Evolutionary conservation across 257 asterid genomes (phyloP), one percentile per base, ranked within the genome.

Genomic region (Solanum sejunctum): DNA sequence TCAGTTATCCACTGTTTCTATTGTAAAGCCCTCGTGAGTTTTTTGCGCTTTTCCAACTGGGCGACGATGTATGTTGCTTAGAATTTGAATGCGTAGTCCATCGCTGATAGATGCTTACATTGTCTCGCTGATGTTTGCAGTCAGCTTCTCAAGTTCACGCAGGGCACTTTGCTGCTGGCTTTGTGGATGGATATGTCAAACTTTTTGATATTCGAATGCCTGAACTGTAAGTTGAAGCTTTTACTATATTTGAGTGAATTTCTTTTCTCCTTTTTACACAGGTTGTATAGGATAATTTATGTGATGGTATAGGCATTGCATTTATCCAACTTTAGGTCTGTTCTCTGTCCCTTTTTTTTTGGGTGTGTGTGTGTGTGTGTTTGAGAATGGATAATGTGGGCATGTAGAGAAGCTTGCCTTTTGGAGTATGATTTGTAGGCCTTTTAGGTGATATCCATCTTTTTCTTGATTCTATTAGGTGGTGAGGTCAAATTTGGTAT

Each of bases 131-230:
- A 85, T 66, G 60, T 87, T 16, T 84, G 85, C 86, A 96, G 99
- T 91, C 98, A 84, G 98, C 91, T 90, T 96, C 99, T 84, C 97
- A 92, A 91, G 97, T 96, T 86, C 96, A 96, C 52, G 97, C 93
- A 71, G 94, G 98, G 75, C 98, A 96, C 85, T 95, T 96, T 52
- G 97, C 97, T 49, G 97, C 98, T 85, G 99, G 99, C 85, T 96
- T 91, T 89, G 90, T 88, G 26, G 99, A 96, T 90, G 99, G 99
- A 77, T 92, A 87, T 86, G 93, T 95, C 86, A 90, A 93, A 85
- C 89, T 95, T 26, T 95, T 89, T 64, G 99, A 95, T 85, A 88
- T 92, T 55, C 94, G 99, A 58, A 89, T 93, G 36, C 98, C 98
- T 69, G 97, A 93, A 85, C 91, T 91, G 99, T 95, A 92, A 93